Evolutionary conservation across 148 eudicot species (phyloP).

Genomic region (Simmondsia chinensis): DNA sequence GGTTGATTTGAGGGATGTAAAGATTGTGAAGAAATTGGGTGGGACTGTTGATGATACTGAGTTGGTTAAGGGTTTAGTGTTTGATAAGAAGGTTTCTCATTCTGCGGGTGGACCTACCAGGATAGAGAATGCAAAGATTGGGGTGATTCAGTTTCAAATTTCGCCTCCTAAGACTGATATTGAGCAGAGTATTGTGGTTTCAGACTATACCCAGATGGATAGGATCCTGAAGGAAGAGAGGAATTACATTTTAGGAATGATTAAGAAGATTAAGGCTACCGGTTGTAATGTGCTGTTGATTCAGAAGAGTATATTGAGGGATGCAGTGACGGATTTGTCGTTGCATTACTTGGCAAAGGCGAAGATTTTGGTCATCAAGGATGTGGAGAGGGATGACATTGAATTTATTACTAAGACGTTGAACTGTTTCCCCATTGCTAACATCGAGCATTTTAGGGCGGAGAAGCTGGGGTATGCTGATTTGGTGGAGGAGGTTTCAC

Average conservation of each 20-base stretch:
- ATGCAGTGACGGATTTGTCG: slow-evolving; percentile 91
- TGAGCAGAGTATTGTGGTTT: slow-evolving; percentile 89
- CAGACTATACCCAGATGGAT: slow-evolving; percentile 95
- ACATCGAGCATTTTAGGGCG: slow-evolving; percentile 84
- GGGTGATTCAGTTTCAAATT: slow-evolving; percentile 88
- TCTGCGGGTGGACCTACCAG: slow-evolving; percentile 79
- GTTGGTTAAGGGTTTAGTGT: slow-evolving; percentile 72
- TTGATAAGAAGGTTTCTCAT: slow-evolving; percentile 90
- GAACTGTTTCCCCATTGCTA: slow-evolving; percentile 85
- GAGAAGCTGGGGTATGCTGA: slow-evolving; percentile 90
- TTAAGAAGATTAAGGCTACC: slow-evolving; percentile 89
- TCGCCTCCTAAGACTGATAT: slow-evolving; percentile 95
- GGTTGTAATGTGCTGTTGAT: slow-evolving; percentile 94
- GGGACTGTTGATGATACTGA: slow-evolving; percentile 97
- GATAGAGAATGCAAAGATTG: slow-evolving; percentile 89
- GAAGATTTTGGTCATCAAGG: slow-evolving; percentile 92
- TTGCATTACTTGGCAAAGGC: slow-evolving; percentile 91
- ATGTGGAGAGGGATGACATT: slow-evolving; percentile 94
- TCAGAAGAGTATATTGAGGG: slow-evolving; percentile 96
- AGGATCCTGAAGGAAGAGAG: slow-evolving; percentile 95
- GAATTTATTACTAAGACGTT: slow-evolving; percentile 96
- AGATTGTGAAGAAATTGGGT: slow-evolving; percentile 81
- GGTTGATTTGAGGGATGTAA: slow-evolving; percentile 78
- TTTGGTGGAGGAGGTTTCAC: slow-evolving; percentile 73
- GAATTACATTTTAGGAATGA: slow-evolving; percentile 80